phyloP scores from a whole-genome alignment of 371 early-diverging fungal species.

The Syncephalastrum racemosum region DNA sequence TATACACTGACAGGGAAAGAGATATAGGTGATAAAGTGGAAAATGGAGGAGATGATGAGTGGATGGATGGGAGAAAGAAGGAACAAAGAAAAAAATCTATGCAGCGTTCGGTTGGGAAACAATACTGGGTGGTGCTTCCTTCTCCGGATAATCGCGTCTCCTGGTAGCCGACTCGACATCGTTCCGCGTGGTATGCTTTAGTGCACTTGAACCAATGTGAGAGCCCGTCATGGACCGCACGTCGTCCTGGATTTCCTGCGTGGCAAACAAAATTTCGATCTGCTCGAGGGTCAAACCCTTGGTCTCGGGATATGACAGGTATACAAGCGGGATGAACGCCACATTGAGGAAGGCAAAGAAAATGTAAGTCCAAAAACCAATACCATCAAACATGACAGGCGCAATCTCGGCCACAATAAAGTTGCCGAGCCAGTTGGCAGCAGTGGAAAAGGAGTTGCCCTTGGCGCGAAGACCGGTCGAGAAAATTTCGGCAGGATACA shows the following conservation, averaged over 20 bases:
- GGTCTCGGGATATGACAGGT: constrained; percentile 45
- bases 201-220: too few relatives aligned
- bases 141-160: too few relatives aligned
- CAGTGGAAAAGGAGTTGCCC: constrained; percentile 41
- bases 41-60: too few relatives aligned
- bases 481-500: constrained; percentile 5
- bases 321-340: constrained; percentile 28
- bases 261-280: constrained; percentile 52
- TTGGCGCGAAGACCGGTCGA: neutral
- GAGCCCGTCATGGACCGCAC: neutral
- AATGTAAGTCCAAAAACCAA: constrained; percentile 28
- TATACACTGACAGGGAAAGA: too few relatives aligned
- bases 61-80: too few relatives aligned
- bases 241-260: constrained; percentile 29
- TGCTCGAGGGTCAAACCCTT: constrained; percentile 53
- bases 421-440: constrained; percentile 58
- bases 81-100: too few relatives aligned
- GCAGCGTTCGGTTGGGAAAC: too few relatives aligned
- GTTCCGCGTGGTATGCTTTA: too few relatives aligned
- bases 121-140: too few relatives aligned
- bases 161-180: too few relatives aligned
- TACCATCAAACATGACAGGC: constrained; percentile 19
- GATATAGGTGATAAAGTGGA: too few relatives aligned
- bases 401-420: constrained; percentile 26
- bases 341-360: constrained; percentile 25